Evolutionary conservation across 257 asterid species (phyloP).

Genomic region (Orobanche coerulescens): DNA sequence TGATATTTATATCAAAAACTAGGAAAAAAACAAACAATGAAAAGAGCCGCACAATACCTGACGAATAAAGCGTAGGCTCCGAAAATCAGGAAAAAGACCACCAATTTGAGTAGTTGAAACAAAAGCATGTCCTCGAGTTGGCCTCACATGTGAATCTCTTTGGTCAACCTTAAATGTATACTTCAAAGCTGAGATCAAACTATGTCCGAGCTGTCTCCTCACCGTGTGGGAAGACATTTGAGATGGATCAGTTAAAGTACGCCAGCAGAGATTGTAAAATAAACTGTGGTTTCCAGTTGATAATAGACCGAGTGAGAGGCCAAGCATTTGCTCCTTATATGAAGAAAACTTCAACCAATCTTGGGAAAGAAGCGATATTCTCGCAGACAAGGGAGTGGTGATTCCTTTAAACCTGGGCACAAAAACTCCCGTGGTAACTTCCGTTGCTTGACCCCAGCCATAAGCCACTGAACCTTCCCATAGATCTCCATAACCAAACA

Average conservation of each 20-base stretch:
- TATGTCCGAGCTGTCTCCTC: constrained; percentile 97
- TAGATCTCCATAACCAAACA: constrained; percentile 87
- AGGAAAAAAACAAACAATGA: neutral
- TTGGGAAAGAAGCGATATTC: constrained; percentile 69
- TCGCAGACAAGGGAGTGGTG: constrained; percentile 60
- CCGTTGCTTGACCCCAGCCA: constrained; percentile 77
- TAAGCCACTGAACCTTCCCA: constrained; percentile 90
- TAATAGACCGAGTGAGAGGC: constrained; percentile 65
- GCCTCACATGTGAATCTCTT: constrained; percentile 77
- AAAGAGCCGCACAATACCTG: constrained; percentile 47
- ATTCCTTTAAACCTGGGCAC: constrained; percentile 67
- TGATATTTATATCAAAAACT: neutral
- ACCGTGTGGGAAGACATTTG: constrained; percentile 78
- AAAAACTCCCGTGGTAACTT: constrained; percentile 68
- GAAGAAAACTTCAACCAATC: constrained; percentile 97
- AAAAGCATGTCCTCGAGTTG: constrained; percentile 83
- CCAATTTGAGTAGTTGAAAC: constrained; percentile 73
- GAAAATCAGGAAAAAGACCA: constrained; percentile 78
- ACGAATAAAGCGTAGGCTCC: constrained; percentile 74
- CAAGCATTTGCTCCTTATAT: constrained; percentile 69
- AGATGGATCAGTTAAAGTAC: constrained; percentile 75
- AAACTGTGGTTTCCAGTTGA: constrained; percentile 67
- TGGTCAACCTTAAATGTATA: constrained; percentile 64
- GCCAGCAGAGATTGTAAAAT: constrained; percentile 82
- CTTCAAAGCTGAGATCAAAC: constrained; percentile 67